Base-by-base conservation (phyloP, 805 yeast species). In the Yamadazyma akitaensis region DNA sequence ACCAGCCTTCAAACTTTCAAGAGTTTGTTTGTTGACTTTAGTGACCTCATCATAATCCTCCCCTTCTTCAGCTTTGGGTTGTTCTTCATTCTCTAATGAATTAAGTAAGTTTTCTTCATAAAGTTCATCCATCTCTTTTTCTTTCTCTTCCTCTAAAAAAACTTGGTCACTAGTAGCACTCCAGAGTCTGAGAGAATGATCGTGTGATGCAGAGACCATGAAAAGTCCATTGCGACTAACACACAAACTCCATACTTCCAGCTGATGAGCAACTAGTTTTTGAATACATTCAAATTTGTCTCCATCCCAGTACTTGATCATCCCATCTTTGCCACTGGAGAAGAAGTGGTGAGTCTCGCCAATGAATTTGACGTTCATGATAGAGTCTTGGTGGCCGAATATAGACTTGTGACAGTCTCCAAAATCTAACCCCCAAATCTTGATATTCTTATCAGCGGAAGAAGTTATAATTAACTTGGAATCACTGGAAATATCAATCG, bases 361-460 rank as follows among this genome's bases (percentile, higher is more conserved):
- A 43, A 90, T 75, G 59, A 94, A 94, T 50, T 73, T 78, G 26
- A 92, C 96, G 53, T 78, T 76, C 96, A 92, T 88, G 49, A 94
- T 88, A 2, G 96, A 85, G 64, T 94, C 99, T 60, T 90, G 96
- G 63, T 94, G 99, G 1, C 96, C 99, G 64, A 94, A 94, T 24
- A 94, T 81, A 1, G 98, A 92, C 63, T 85, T 86, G 66, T 94
- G 99, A 73, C 99, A 94, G 67, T 94, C 99, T 67, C 99, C 99
- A 67, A 94, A 94, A 64, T 94, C 99, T 48, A 94, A 72, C 43
- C 99, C 99, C 99, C 99, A 94, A 48, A 94, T 86, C 68, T 95
- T 90, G 61, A 94, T 88, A 65, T 94, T 94, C 66, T 94, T 94
- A 68, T 94, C 99, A 0, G 99, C 99, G 1, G 97, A 89, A 3